A percentile compares a stretch with the other conserved stretches of the same genome.
Conservation (phyloP, 192 early-diverging fungal genomes). For the Phlyctochytrium bullatum region DNA sequence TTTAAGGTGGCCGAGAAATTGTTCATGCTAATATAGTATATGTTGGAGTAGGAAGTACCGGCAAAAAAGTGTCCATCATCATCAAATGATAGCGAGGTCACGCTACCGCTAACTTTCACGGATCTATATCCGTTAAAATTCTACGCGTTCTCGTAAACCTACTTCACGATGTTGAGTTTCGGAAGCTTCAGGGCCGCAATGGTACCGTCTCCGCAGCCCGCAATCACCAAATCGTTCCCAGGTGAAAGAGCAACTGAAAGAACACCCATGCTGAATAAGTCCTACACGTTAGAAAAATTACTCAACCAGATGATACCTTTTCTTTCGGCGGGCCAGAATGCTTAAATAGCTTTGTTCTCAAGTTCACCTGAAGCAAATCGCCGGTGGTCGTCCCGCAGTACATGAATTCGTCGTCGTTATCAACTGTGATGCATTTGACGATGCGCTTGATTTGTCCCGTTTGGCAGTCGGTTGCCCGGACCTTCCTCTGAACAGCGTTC, state of each 20-base stretch:
- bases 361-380: conserved; percentile 50
- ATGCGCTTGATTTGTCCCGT: conserved; percentile 61
- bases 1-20: conserved; percentile 40
- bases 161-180: conserved; percentile 55
- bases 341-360: conserved; percentile 54
- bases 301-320: conserved; percentile 41
- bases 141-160: neutral
- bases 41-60: conserved; percentile 53
- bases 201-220: conserved; percentile 57
- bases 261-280: conserved; percentile 54
- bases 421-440: conserved; percentile 53
- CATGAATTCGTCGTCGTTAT: conserved; percentile 54
- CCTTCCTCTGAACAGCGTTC: conserved; percentile 46
- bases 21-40: conserved; percentile 42
- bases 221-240: conserved; percentile 36
- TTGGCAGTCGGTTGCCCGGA: conserved; percentile 47
- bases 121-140: conserved; percentile 28
- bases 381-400: conserved; percentile 63
- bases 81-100: conserved; percentile 55
- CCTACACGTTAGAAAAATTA: conserved; percentile 22
- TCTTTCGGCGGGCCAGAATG: conserved; percentile 56
- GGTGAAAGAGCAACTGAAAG: conserved; percentile 43
- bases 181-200: conserved; percentile 48
- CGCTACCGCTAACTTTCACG: conserved; percentile 55
- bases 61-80: conserved; percentile 36